Percentiles rank a stretch among this genome's conserved stretches.
Evolutionary conservation across 2,329 filamentous ascomycete genomes (phyloP).

Genomic region (Curvularia verruculosa): DNA sequence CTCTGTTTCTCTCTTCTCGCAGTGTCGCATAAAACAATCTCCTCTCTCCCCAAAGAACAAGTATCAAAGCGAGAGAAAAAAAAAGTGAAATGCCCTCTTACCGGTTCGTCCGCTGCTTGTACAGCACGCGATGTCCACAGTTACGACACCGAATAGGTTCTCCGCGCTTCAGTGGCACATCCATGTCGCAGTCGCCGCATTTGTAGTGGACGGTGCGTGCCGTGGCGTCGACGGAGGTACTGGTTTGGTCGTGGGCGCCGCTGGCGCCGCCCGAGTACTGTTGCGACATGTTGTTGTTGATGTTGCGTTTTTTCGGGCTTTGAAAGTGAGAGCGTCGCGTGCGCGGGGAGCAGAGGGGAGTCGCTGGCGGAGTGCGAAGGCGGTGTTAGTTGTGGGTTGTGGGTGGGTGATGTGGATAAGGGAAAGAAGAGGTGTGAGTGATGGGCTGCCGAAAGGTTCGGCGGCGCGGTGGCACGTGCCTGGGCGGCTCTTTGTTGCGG

Average conservation of each 20-base stretch:
- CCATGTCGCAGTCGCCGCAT: constrained; percentile 84
- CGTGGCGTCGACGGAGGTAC: constrained; percentile 44
- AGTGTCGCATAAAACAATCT: too few relatives aligned
- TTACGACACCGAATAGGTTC: constrained; percentile 87
- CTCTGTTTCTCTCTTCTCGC: not conserved
- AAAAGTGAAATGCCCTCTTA: too few relatives aligned
- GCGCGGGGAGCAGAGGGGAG: too few relatives aligned
- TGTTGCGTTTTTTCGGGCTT: not conserved
- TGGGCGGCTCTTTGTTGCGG: not conserved
- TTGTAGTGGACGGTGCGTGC: constrained; percentile 56
- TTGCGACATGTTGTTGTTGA: not conserved
- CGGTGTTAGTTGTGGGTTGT: not conserved
- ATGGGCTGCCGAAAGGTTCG: constrained; percentile 3
- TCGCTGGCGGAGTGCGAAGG: not conserved
- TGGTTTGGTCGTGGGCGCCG: not conserved
- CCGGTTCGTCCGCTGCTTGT: constrained; percentile 98
- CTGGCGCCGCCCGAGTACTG: not conserved
- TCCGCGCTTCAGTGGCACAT: constrained; percentile 75
- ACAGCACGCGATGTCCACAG: constrained; percentile 93
- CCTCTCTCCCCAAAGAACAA: too few relatives aligned
- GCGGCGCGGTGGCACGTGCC: constrained; percentile 13
- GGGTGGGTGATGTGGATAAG: not conserved
- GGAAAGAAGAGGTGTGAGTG: not conserved
- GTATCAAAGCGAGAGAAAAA: too few relatives aligned
- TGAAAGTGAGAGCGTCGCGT: too few relatives aligned